Conservation (phyloP, 2,329 filamentous ascomycete species). For the Pseudodiploospora longispora region DNA sequence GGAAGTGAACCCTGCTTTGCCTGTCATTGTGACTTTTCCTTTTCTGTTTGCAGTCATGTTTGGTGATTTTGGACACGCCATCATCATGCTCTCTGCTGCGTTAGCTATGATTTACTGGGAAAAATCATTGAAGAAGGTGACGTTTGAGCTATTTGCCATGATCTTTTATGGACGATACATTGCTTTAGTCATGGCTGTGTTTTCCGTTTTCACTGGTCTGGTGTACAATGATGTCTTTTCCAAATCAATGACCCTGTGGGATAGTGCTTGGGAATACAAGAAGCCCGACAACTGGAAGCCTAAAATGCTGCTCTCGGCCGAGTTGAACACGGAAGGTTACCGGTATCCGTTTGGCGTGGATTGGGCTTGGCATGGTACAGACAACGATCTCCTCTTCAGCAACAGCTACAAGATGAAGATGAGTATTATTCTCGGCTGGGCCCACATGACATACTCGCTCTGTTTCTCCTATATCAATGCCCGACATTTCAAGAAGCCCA, state of each 20-base stretch:
- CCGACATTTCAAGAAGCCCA: constrained; percentile 84
- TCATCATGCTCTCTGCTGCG: constrained; percentile 79
- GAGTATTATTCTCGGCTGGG: constrained; percentile 94
- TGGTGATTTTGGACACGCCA: constrained; percentile 89
- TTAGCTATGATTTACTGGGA: constrained; percentile 96
- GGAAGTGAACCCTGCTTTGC: constrained; percentile 92
- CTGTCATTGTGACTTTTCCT: constrained; percentile 96
- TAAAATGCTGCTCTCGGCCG: constrained; percentile 56
- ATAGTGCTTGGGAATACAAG: constrained; percentile 79
- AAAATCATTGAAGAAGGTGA: constrained; percentile 83
- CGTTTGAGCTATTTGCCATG: constrained; percentile 93
- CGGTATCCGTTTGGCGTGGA: constrained; percentile 94
- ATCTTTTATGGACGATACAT: constrained; percentile 98
- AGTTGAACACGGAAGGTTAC: constrained; percentile 60
- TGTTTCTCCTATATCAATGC: constrained; percentile 91
- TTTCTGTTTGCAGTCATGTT: constrained; percentile 99
- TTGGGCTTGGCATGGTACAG: constrained; percentile 92
- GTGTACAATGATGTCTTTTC: constrained; percentile 99
- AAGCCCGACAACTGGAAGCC: constrained; percentile 59
- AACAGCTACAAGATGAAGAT: constrained; percentile 99
- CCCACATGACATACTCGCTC: constrained; percentile 97
- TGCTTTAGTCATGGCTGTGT: constrained; percentile 94
- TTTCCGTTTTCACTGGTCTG: constrained; percentile 93
- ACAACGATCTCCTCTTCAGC: constrained; percentile 89
- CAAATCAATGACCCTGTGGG: constrained; percentile 80